phyloP scores from a whole-genome alignment of 495 filamentous ascomycete species.

The Penicillium mononematosum region DNA sequence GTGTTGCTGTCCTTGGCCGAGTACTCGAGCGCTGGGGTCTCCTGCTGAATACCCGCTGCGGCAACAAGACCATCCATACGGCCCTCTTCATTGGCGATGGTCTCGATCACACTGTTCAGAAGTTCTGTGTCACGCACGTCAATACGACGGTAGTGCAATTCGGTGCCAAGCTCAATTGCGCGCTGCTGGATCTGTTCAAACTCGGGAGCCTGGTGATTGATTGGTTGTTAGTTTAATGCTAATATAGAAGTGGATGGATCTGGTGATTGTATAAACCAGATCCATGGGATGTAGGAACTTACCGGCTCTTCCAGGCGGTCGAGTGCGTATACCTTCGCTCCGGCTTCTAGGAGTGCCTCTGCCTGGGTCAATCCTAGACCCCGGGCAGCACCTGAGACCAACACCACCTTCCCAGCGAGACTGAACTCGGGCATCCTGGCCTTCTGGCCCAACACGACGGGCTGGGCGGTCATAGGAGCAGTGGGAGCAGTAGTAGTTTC shows the following conservation, averaged over 20 bases:
- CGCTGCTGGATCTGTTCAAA: conserved; percentile 64
- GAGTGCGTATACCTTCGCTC: conserved; percentile 59
- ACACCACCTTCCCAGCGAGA: conserved; percentile 70
- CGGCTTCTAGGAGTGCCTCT: conserved; percentile 77
- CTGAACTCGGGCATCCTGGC: conserved; percentile 72
- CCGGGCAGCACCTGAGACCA: conserved; percentile 76
- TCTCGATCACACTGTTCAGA: conserved; percentile 64
- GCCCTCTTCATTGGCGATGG: conserved; percentile 68
- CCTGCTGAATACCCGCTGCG: conserved; percentile 71
- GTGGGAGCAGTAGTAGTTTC: conserved; percentile 34
- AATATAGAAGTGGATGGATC: conserved; percentile 44
- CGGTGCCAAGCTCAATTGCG: conserved; percentile 67
- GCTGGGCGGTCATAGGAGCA: conserved; percentile 26
- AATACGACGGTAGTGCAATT: conserved; percentile 74
- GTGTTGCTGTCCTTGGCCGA: conserved; percentile 61
- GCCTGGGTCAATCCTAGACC: conserved; percentile 78
- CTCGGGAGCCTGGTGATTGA: conserved; percentile 47
- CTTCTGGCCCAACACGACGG: conserved; percentile 37
- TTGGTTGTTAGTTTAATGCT: neutral
- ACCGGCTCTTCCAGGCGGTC: conserved; percentile 49
- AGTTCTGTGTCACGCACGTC: conserved; percentile 76
- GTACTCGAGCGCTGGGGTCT: conserved; percentile 69
- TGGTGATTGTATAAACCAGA: neutral
- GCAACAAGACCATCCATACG: conserved; percentile 76
- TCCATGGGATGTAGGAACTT: conserved; percentile 12